Conservation (phyloP, 345 rosid genomes). For the Linum tenue region DNA sequence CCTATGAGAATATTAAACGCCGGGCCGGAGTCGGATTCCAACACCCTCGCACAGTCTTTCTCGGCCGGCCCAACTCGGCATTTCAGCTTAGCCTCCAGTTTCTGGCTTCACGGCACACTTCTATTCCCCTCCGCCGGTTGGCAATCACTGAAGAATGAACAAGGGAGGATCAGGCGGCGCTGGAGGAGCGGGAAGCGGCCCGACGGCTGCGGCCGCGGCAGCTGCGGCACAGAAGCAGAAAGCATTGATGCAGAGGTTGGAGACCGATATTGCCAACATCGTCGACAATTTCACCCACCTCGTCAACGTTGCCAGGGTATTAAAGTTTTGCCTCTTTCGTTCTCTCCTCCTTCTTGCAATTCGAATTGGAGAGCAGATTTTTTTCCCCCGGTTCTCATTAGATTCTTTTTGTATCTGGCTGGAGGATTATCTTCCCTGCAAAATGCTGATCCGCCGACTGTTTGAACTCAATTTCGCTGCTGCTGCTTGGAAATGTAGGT, state of each 20-base stretch:
- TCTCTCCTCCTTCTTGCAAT: neutral
- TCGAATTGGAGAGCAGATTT: no score
- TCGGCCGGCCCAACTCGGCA: neutral
- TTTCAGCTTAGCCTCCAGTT: neutral
- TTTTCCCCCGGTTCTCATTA: no score
- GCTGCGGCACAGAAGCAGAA: slow-evolving; percentile 87
- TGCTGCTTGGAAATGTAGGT: slow-evolving; percentile 36
- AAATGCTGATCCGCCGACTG: neutral
- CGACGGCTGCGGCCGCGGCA: slow-evolving; percentile 70
- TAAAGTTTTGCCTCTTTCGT: neutral
- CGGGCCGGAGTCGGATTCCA: no score
- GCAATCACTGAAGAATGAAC: slow-evolving; percentile 33
- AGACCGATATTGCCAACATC: slow-evolving; percentile 62
- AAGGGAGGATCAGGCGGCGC: slow-evolving; percentile 39
- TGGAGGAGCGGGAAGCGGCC: slow-evolving; percentile 48
- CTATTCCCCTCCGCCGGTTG: no score
- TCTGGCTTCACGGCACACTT: no score
- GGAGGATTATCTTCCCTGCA: neutral
- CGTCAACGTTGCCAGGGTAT: slow-evolving; percentile 67
- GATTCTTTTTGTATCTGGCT: neutral
- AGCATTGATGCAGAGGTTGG: slow-evolving; percentile 71
- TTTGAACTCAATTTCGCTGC: neutral
- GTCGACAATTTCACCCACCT: slow-evolving; percentile 82
- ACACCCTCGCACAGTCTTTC: neutral
- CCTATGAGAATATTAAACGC: no score